phyloP scores from a whole-genome alignment of 2,329 filamentous ascomycete genomes.

The Furcasterigmium sp. region DNA sequence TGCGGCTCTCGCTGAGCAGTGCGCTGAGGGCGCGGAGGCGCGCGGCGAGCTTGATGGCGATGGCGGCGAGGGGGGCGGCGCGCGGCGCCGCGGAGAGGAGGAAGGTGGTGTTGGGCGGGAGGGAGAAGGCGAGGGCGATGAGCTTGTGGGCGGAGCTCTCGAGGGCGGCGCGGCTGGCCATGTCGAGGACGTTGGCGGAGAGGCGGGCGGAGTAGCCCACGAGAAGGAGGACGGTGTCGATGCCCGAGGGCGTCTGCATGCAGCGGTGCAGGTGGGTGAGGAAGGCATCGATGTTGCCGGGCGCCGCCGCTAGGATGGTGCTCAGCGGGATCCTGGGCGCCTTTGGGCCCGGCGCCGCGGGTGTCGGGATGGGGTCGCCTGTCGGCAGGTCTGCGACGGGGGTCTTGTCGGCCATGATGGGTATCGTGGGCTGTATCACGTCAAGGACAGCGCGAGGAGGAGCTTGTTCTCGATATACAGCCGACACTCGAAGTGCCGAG shows the following conservation, averaged over 20 bases:
- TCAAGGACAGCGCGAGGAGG: too few relatives aligned
- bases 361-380: conserved; percentile 27
- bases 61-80: conserved; percentile 30
- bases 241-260: conserved; percentile 62
- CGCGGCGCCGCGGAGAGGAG: conserved; percentile 32
- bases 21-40: conserved; percentile 57
- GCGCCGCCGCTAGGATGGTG: conserved; percentile 26
- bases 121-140: conserved; percentile 44
- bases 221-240: conserved; percentile 65
- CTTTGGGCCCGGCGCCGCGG: conserved; percentile 13
- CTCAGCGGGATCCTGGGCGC: conserved; percentile 17
- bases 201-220: conserved; percentile 63
- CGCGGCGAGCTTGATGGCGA: conserved; percentile 42
- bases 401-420: conserved; percentile 11
- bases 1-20: conserved; percentile 65
- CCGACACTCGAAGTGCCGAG: too few relatives aligned
- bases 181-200: conserved; percentile 42
- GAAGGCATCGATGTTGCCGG: conserved; percentile 44
- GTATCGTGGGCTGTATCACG: too few relatives aligned
- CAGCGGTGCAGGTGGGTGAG: conserved; percentile 55
- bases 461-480: too few relatives aligned
- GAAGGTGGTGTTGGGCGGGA: conserved; percentile 45
- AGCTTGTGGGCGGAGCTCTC: conserved; percentile 45
- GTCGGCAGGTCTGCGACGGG: conserved; percentile 27
- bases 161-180: conserved; percentile 52